phyloP scores from a whole-genome alignment of 805 yeast species.

The Starmerella roubikii region DNA sequence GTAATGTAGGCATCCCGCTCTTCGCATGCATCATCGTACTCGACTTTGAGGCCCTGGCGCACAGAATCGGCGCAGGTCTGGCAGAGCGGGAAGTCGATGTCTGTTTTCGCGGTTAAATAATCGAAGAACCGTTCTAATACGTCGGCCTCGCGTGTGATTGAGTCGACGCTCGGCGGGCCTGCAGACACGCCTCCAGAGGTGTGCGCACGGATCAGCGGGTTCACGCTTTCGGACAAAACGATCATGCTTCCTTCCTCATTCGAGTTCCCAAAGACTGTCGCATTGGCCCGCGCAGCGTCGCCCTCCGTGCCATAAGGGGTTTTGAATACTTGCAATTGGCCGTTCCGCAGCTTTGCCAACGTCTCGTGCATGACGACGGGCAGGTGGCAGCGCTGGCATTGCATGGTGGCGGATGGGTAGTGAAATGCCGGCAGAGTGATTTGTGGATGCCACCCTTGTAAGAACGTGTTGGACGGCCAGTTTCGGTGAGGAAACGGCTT shows the following conservation, averaged over 20 bases:
- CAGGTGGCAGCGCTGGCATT: constrained; percentile 51
- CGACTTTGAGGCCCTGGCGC: constrained; percentile 47
- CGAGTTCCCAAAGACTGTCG: constrained; percentile 23
- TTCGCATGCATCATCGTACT: constrained; percentile 56
- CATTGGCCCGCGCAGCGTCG: background rate
- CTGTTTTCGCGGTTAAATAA: constrained; percentile 55
- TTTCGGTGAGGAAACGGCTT: no score
- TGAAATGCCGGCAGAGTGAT: no score
- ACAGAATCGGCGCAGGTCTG: constrained; percentile 65
- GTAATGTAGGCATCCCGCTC: constrained; percentile 70
- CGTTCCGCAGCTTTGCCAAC: constrained; percentile 36
- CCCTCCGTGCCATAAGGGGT: constrained; percentile 22
- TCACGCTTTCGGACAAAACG: constrained; percentile 19
- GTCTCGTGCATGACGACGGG: constrained; percentile 47
- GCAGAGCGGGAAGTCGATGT: constrained; percentile 78
- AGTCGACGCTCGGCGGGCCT: background rate
- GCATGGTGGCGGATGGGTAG: constrained; percentile 12
- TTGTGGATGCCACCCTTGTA: no score
- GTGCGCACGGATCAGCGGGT: constrained; percentile 16
- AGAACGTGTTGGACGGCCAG: no score
- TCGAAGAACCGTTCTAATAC: constrained; percentile 51
- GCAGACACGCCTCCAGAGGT: background rate
- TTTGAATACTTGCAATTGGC: constrained; percentile 42
- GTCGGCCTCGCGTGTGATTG: constrained; percentile 15
- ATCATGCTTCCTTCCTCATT: constrained; percentile 21